A percentile compares a stretch with the other conserved stretches of the same genome.
Evolutionary conservation across 129 eudicot species (phyloP).

Genomic region (Tagetes patula): DNA sequence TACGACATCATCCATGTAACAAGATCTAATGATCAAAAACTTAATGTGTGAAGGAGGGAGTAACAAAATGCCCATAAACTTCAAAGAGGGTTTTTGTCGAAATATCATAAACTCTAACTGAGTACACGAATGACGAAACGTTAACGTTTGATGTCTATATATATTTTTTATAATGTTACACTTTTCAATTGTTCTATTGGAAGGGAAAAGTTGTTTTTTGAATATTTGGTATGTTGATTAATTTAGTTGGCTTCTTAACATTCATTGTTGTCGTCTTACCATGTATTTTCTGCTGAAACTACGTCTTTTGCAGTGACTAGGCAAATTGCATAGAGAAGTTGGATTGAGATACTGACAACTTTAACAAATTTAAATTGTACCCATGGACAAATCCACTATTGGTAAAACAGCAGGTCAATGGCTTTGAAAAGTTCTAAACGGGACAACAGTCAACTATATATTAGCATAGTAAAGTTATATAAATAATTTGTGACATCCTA

Average conservation of each 20-base stretch:
- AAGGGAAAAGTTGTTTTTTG: neutral
- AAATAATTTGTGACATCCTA: slow-evolving; percentile 1
- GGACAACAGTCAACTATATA: slow-evolving; percentile 1
- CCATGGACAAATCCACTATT: slow-evolving; percentile 5
- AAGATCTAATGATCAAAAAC: neutral
- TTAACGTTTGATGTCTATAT: slow-evolving; percentile 6
- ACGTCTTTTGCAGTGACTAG: neutral
- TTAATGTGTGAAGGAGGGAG: neutral
- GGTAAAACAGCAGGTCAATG: neutral
- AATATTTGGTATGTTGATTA: neutral
- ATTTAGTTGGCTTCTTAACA: neutral
- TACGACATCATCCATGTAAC: too few species aligned
- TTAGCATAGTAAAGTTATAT: slow-evolving; percentile 3
- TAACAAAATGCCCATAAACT: neutral
- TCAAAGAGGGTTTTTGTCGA: neutral
- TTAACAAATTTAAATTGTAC: neutral
- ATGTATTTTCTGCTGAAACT: neutral
- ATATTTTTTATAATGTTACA: neutral
- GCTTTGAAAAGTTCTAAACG: neutral
- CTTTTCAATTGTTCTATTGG: neutral
- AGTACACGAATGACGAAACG: neutral
- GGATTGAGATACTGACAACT: neutral
- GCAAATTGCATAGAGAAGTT: slow-evolving; percentile 6
- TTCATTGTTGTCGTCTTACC: neutral
- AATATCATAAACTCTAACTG: slow-evolving; percentile 6